These are phyloP conservation scores for Harrya chromipes DNA, from an alignment of 768 basidiomycete genomes.

Conservation along the genomic window DNA sequence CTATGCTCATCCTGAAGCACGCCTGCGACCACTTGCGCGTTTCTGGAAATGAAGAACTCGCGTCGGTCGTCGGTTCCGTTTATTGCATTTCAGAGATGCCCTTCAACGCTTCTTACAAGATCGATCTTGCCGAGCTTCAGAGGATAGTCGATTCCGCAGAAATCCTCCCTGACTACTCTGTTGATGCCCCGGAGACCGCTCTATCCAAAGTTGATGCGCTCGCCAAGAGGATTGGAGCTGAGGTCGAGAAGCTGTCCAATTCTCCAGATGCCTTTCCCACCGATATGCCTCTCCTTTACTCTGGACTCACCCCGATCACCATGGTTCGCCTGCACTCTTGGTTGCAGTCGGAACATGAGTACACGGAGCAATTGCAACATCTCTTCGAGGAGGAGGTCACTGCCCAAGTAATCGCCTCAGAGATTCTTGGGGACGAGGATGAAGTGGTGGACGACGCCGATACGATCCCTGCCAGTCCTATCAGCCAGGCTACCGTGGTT, in stretches of 20 bases:
- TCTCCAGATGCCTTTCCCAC: slow-evolving; percentile 24
- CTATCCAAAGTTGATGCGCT: slow-evolving; percentile 20
- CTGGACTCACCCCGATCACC: slow-evolving; percentile 32
- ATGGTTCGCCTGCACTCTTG: slow-evolving; percentile 31
- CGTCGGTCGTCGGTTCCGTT: slow-evolving; percentile 23
- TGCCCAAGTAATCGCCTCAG: slow-evolving; percentile 25
- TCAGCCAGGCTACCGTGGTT: slow-evolving; percentile 18
- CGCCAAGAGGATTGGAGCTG: slow-evolving; percentile 33
- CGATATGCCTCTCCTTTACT: slow-evolving; percentile 32
- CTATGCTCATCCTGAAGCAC: slow-evolving; percentile 20
- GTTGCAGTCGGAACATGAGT: slow-evolving; percentile 34
- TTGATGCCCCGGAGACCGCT: neutral
- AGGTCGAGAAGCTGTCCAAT: slow-evolving; percentile 31
- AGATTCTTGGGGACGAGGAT: slow-evolving; percentile 26
- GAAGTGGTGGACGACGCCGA: slow-evolving; percentile 8
- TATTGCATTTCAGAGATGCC: slow-evolving; percentile 27
- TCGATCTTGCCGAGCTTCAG: slow-evolving; percentile 29
- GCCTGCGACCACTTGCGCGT: slow-evolving; percentile 21
- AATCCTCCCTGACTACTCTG: slow-evolving; percentile 14
- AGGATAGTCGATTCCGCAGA: slow-evolving; percentile 17
- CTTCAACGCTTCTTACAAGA: slow-evolving; percentile 32
- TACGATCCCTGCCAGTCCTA: slow-evolving; percentile 1
- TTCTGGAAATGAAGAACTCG: slow-evolving; percentile 17
- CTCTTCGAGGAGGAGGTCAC: slow-evolving; percentile 33
- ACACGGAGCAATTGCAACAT: slow-evolving; percentile 26